Evolutionary conservation across 2,329 filamentous ascomycete species (phyloP).

Genomic region (Claviceps africana): DNA sequence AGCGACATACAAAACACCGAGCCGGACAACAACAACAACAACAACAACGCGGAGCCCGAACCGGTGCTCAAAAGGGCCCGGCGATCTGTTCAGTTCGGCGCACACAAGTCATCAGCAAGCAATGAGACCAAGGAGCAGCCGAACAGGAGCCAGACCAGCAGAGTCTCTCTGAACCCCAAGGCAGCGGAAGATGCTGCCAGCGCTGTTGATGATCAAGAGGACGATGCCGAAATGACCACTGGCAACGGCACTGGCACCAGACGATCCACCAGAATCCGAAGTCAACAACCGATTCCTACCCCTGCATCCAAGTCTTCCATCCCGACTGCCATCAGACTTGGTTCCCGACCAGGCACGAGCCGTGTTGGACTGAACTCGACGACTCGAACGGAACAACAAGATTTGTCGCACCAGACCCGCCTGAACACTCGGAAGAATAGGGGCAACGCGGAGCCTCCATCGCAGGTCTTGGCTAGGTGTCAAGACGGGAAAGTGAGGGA

Average conservation of each 20-base stretch:
- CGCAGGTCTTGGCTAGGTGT: slow-evolving; percentile 19
- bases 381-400: slow-evolving; percentile 16
- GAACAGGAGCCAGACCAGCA: background rate
- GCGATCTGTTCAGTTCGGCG: slow-evolving; percentile 7
- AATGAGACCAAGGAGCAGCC: background rate
- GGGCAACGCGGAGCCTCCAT: slow-evolving; percentile 21
- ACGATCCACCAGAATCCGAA: slow-evolving; percentile 21
- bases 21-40: slow-evolving; percentile 13
- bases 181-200: background rate
- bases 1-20: slow-evolving; percentile 7
- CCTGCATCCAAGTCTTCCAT: slow-evolving; percentile 18
- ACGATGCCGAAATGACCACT: slow-evolving; percentile 8
- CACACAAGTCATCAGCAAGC: background rate
- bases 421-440: slow-evolving; percentile 22
- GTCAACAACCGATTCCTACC: slow-evolving; percentile 7
- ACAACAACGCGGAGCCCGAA: slow-evolving; percentile 11
- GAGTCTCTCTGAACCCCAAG: background rate
- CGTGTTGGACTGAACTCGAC: slow-evolving; percentile 12
- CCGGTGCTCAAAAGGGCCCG: slow-evolving; percentile 14
- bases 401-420: slow-evolving; percentile 19
- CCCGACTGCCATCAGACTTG: slow-evolving; percentile 21
- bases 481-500: slow-evolving; percentile 10
- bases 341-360: slow-evolving; percentile 10
- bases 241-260: slow-evolving; percentile 10
- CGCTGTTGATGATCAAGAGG: slow-evolving; percentile 3